phyloP scores from a whole-genome alignment of 441 rosid genomes.

The Populus tomentosa region DNA sequence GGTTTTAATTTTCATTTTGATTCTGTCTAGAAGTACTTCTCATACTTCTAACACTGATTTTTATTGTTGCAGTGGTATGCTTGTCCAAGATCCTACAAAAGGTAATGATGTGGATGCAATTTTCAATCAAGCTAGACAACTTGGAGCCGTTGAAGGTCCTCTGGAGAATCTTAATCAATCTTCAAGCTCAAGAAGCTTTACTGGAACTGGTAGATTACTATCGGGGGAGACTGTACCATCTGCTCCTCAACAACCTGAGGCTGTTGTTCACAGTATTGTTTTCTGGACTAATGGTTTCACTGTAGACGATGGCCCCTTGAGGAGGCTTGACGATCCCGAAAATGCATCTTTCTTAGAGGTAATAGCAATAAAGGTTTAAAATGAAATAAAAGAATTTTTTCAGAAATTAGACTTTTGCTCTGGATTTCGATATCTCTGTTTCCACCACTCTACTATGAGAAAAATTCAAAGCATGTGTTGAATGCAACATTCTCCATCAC shows the following conservation, averaged over 20 bases:
- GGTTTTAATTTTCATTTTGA: not conserved
- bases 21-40: not conserved
- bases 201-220: constrained; percentile 85
- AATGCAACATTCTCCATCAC: not conserved
- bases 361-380: constrained; percentile 7
- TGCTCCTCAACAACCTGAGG: constrained; percentile 82
- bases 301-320: constrained; percentile 84
- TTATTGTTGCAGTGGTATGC: constrained; percentile 66
- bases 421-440: not conserved
- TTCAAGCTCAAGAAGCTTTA: constrained; percentile 76
- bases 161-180: constrained; percentile 54
- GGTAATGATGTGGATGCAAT: constrained; percentile 86
- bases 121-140: constrained; percentile 80
- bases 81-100: constrained; percentile 88
- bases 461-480: not conserved
- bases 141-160: constrained; percentile 93
- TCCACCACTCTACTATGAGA: not conserved
- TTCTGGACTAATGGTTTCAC: constrained; percentile 97
- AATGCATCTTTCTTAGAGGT: constrained; percentile 96
- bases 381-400: not conserved
- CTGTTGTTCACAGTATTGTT: constrained; percentile 75
- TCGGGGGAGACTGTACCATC: constrained; percentile 73
- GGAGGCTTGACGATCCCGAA: constrained; percentile 91
- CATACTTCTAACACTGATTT: not conserved
- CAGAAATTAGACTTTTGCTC: not conserved